A percentile compares a stretch with the other conserved stretches of the same genome.
These are phyloP conservation scores for Dactylellina haptotyla DNA, from an alignment of 2,329 filamentous ascomycete genomes.

Conservation along the genomic window DNA sequence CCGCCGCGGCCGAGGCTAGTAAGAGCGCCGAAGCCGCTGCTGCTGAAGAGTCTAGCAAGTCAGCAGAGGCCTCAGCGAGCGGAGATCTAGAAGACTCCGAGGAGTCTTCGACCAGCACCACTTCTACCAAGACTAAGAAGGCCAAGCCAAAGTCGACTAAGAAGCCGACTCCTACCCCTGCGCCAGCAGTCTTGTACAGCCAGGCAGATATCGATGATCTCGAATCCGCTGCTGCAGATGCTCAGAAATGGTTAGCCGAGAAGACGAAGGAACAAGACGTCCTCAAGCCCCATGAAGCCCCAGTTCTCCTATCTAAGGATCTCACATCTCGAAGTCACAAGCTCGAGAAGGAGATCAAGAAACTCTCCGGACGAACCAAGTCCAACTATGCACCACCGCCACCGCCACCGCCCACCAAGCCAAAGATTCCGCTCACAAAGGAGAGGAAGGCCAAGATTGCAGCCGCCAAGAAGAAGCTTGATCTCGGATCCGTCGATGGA, in stretches of 20 bases:
- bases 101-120: constrained; percentile 58
- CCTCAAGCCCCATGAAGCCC: constrained; percentile 76
- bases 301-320: constrained; percentile 77
- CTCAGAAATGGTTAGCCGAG: constrained; percentile 78
- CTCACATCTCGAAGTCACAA: constrained; percentile 68
- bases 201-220: constrained; percentile 76
- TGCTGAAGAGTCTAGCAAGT: constrained; percentile 23
- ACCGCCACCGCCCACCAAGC: constrained; percentile 26
- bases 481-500: constrained; percentile 70
- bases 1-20: constrained; percentile 31
- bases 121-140: constrained; percentile 60
- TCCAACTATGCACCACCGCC: constrained; percentile 33
- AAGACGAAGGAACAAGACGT: constrained; percentile 76
- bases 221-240: constrained; percentile 71
- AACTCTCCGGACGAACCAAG: constrained; percentile 35
- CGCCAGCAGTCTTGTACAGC: constrained; percentile 75
- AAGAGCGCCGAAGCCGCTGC: constrained; percentile 30
- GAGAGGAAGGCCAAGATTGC: constrained; percentile 8
- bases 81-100: constrained; percentile 22
- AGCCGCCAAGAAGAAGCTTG: constrained; percentile 9
- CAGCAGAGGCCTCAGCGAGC: constrained; percentile 30
- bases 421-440: not conserved
- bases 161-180: constrained; percentile 62
- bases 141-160: constrained; percentile 59
- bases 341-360: constrained; percentile 36